phyloP scores from a whole-genome alignment of 2,329 filamentous ascomycete genomes.

The Penicillium digitatum region DNA sequence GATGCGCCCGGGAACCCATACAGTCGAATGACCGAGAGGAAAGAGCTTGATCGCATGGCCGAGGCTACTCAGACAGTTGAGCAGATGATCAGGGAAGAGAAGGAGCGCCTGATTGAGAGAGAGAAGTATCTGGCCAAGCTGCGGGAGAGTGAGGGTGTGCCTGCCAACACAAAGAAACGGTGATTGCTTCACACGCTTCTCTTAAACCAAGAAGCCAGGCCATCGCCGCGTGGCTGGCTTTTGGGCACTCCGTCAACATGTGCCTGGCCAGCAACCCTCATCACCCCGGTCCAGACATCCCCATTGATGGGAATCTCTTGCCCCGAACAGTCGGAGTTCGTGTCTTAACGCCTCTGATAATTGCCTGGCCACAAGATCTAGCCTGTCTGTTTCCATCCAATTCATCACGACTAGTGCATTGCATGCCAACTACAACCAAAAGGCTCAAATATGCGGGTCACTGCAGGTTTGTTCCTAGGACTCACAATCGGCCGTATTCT shows the following conservation, averaged over 20 bases:
- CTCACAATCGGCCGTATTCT: neutral
- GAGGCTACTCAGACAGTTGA: constrained; percentile 58
- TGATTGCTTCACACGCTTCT: constrained; percentile 19
- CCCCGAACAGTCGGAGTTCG: neutral
- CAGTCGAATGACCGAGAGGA: constrained; percentile 65
- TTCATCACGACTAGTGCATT: neutral
- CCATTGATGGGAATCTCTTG: neutral
- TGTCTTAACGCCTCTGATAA: neutral
- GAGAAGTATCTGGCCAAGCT: constrained; percentile 58
- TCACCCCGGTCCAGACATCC: neutral
- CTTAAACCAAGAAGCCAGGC: neutral
- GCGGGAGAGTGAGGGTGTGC: constrained; percentile 44
- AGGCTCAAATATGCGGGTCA: neutral
- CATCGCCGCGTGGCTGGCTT: neutral
- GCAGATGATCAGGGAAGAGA: constrained; percentile 61
- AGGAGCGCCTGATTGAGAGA: constrained; percentile 57
- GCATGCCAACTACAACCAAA: neutral
- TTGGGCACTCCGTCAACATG: neutral
- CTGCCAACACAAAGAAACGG: constrained; percentile 42
- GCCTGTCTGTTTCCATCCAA: neutral
- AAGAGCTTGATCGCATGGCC: constrained; percentile 62
- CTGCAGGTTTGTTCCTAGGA: neutral
- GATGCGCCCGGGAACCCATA: constrained; percentile 68
- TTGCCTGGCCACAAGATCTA: neutral
- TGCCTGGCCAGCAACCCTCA: neutral